Conservation (phyloP, 148 eudicot species). For the Chenopodium berlandieri region DNA sequence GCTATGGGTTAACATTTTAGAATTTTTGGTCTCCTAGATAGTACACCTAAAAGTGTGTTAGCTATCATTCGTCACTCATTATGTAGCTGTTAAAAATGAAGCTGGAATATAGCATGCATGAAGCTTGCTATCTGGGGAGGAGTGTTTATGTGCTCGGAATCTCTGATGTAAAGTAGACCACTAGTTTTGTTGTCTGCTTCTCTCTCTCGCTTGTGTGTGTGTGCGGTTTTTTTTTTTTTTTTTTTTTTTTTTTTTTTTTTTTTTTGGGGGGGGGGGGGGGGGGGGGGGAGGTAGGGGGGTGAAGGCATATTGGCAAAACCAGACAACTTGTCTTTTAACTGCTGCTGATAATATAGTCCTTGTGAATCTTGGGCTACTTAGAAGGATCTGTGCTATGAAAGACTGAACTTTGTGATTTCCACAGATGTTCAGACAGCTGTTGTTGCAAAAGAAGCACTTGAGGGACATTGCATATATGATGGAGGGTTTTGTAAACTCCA, state of each 20-base stretch:
- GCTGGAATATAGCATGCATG: too few species aligned
- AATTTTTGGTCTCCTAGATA: background rate
- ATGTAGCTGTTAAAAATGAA: background rate
- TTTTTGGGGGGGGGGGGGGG: too few species aligned
- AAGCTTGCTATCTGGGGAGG: too few species aligned
- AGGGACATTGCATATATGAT: constrained; percentile 98
- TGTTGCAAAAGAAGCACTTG: constrained; percentile 90
- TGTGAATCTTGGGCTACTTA: background rate
- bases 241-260: too few species aligned
- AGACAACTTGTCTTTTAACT: background rate
- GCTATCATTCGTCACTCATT: background rate
- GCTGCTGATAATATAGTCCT: background rate
- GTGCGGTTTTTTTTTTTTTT: too few species aligned
- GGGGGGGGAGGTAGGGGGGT: too few species aligned
- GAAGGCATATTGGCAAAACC: background rate
- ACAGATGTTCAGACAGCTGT: constrained; percentile 93
- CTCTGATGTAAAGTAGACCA: too few species aligned
- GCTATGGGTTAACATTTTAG: too few species aligned
- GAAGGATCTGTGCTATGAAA: background rate
- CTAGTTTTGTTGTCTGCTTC: too few species aligned
- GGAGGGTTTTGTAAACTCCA: constrained; percentile 99
- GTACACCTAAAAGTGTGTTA: background rate
- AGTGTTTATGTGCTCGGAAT: too few species aligned
- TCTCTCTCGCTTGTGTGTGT: too few species aligned
- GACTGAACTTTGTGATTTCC: constrained; percentile 10